Percentiles rank a stretch among this genome's conserved stretches.
These are phyloP conservation scores for Phialocephala subalpina DNA, from an alignment of 2,329 filamentous ascomycete species.

Conservation along the genomic window DNA sequence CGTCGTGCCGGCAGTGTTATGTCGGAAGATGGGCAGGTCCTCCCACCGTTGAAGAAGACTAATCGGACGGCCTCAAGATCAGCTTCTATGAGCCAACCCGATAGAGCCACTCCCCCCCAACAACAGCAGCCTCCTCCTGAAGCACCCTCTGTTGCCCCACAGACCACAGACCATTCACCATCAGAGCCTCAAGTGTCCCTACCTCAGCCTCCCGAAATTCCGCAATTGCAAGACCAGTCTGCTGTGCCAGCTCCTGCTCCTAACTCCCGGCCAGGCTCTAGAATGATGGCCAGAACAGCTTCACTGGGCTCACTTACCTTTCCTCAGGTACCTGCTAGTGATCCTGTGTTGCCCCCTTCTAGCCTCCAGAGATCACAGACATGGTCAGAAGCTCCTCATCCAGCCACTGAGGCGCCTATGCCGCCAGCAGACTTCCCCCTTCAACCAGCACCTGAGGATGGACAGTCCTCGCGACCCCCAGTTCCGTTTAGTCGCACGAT, in stretches of 20 bases:
- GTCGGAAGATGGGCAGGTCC: constrained; percentile 42
- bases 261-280: constrained; percentile 53
- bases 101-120: not conserved
- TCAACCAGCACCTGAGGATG: constrained; percentile 8
- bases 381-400: constrained; percentile 54
- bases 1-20: constrained; percentile 40
- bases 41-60: constrained; percentile 34
- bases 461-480: constrained; percentile 7
- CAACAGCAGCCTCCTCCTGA: not conserved
- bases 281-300: constrained; percentile 41
- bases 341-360: constrained; percentile 54
- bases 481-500: constrained; percentile 29
- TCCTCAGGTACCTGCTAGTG: constrained; percentile 55
- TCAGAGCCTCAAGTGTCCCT: constrained; percentile 7
- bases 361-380: constrained; percentile 51
- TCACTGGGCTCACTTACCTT: constrained; percentile 44
- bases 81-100: constrained; percentile 22
- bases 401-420: constrained; percentile 46
- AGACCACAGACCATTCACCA: constrained; percentile 8
- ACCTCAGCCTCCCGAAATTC: constrained; percentile 9
- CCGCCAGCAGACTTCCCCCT: constrained; percentile 3
- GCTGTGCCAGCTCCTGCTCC: constrained; percentile 21
- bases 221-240: constrained; percentile 3
- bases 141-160: constrained; percentile 15
- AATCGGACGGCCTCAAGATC: constrained; percentile 23